A percentile compares a stretch with the other conserved stretches of the same genome.
phyloP scores from a whole-genome alignment of 176 grass and related monocot species.

The Stipa capillata region DNA sequence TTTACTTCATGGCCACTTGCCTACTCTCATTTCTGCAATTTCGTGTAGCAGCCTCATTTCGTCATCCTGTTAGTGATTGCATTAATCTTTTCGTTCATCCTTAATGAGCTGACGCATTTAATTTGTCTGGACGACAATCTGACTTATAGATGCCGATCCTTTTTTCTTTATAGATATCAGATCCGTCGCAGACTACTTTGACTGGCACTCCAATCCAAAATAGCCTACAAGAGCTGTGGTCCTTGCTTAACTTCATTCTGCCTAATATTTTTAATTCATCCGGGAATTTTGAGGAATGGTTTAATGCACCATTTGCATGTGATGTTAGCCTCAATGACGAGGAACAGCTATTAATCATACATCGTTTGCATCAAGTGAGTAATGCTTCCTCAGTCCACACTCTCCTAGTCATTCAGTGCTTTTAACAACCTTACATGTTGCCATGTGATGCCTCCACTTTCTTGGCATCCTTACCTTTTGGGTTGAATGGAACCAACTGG shows the following conservation, averaged over 20 bases:
- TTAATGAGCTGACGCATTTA: background rate
- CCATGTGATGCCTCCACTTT: background rate
- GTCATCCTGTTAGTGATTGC: background rate
- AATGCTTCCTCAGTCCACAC: slow-evolving; percentile 5
- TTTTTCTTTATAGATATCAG: slow-evolving; percentile 69
- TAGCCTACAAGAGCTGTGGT: slow-evolving; percentile 94
- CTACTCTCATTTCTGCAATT: background rate
- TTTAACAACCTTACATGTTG: slow-evolving; percentile 6
- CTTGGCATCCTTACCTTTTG: slow-evolving; percentile 7
- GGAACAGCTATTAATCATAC: slow-evolving; percentile 92
- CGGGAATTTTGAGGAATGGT: slow-evolving; percentile 99
- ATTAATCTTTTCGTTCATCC: slow-evolving; percentile 9
- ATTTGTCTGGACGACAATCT: background rate
- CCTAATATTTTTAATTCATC: slow-evolving; percentile 98
- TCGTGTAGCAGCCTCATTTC: background rate
- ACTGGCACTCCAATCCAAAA: slow-evolving; percentile 99
- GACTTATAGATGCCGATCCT: slow-evolving; percentile 16
- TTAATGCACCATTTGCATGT: slow-evolving; percentile 95
- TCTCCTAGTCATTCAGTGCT: background rate
- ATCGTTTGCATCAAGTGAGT: slow-evolving; percentile 96
- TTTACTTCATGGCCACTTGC: slow-evolving; percentile 1
- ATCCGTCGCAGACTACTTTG: slow-evolving; percentile 90
- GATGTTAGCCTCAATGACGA: slow-evolving; percentile 88
- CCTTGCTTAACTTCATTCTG: slow-evolving; percentile 96
- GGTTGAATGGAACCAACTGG: background rate